These are phyloP conservation scores for Stromatinia cepivora DNA, from an alignment of 2,329 filamentous ascomycete species.

Conservation along the genomic window DNA sequence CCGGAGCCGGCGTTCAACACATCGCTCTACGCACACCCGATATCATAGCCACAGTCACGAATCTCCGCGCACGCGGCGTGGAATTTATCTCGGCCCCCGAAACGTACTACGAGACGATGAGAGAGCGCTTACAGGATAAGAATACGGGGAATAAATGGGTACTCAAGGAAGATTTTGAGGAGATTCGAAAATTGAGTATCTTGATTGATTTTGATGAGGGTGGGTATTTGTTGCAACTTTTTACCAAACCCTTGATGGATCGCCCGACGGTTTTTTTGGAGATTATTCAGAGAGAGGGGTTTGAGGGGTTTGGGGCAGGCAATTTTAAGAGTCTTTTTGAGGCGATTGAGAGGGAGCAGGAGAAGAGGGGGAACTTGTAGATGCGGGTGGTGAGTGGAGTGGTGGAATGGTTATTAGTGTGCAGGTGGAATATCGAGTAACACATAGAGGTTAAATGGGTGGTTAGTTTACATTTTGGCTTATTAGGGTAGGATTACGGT, in stretches of 20 bases:
- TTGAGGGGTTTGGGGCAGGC: slow-evolving; percentile 88
- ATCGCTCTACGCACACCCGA: slow-evolving; percentile 81
- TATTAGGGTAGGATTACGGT: no score
- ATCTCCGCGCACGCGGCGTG: slow-evolving; percentile 80
- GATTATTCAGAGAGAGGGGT: slow-evolving; percentile 90
- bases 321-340: slow-evolving; percentile 97
- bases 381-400: not conserved
- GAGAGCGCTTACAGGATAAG: slow-evolving; percentile 65
- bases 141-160: slow-evolving; percentile 49
- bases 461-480: no score
- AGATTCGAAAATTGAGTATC: slow-evolving; percentile 75
- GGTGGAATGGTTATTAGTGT: not conserved
- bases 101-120: slow-evolving; percentile 84
- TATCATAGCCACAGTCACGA: slow-evolving; percentile 75
- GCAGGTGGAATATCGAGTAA: no score
- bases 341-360: slow-evolving; percentile 93
- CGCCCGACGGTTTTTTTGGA: slow-evolving; percentile 94
- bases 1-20: slow-evolving; percentile 87
- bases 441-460: no score
- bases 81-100: slow-evolving; percentile 88
- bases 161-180: slow-evolving; percentile 78
- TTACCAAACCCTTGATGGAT: slow-evolving; percentile 89
- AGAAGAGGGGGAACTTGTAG: slow-evolving; percentile 77
- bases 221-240: slow-evolving; percentile 77
- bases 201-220: slow-evolving; percentile 93